Base-by-base conservation (phyloP, 306 rosid species). In the Vigna radiata region DNA sequence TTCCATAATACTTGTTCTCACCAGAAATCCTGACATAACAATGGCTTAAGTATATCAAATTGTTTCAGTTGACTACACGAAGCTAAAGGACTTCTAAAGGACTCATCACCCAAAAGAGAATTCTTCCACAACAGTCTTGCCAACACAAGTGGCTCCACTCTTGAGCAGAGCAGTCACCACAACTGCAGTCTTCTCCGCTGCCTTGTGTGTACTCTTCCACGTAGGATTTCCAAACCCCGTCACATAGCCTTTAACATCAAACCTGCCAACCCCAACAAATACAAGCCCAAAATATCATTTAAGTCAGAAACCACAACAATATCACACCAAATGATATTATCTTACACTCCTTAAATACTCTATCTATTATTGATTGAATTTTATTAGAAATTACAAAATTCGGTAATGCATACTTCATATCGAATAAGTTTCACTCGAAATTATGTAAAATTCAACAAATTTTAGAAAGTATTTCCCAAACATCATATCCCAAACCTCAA, bases 211-310 rank as follows among this genome's bases (percentile, higher is more conserved):
- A 59, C 66, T 84, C 88, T 75, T 82, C 97, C 97, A 89, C 29
- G 88, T 89, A 33, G 87, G 92, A 81, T 81, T 86, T 55, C 97
- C 97, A 60, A 89, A 91, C 56, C 97, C 97, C 4, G 97, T 88
- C 82, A 91, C 89, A 9, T 79, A 83, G 9, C 71, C 94, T 66
- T 88, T 86, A 79, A 88, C 91, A 46, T 91, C 91, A 77, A 91
- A 86, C 69, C 94, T 91, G 72, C 23, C 23, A 36, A 14, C 8
- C 36, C 63, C 63, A 56, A 56, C n/a, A 21, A 23, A 1, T 8
- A 8, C 46, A 9, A 41, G 12, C 16, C 16, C 33, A 56, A 56
- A 56, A 56, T 23, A 56, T 56, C 63, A 23, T 11, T 56, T 56
- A 56, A 55, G 23, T 56, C 33, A 56, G n/a, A 23, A 23, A 21